Base-by-base conservation (phyloP, 2,329 filamentous ascomycete genomes). In the Balansia obtecta region DNA sequence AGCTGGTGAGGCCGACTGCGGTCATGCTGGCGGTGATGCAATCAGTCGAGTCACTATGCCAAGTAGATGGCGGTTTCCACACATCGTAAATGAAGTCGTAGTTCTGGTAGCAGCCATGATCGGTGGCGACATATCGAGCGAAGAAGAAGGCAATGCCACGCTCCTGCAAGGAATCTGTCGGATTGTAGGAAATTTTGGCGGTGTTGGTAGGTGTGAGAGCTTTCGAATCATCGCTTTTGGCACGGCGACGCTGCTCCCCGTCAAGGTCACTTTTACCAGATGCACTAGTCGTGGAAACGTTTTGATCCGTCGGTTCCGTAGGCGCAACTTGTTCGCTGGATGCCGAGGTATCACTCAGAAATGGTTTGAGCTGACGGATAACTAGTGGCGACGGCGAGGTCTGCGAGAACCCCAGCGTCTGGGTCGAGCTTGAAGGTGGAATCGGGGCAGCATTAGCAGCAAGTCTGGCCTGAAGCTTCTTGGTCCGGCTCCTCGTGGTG, bases 21-120 rank as follows among this genome's bases (percentile, higher is more conserved):
- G 71, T 71, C 65, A 79, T 75, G 55, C 73, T 73, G 16, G 74
- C 69, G 22, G 76, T 67, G 20, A 75, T 70, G 11, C 71, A 66
- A 55, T 77, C 75, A 12, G 68, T 52, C 13, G 66, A 59, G 30
- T 62, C 59, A 4, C 64, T 60, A 2, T 63, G 55, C 10, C 55
- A 53, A 4, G 61, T 58, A n/a, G 60, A 60, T 7, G 63, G 66
- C 0, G 73, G 72, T 51, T 69, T 72, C 73, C 73, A 75, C 8
- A 79, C 64, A 40, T 79, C 72, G 50, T 70, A 72, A 50, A 79
- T 64, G 57, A 74, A 76, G 55, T 76, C 71, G 49, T 77, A 76
- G 50, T 73, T 73, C 43, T 76, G 73, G 54, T 71, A 69, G 32
- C 66, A 70, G 5, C 70, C 69, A 55, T 71, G 66, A 50, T 73